These are phyloP conservation scores for Graphium sp. DNA, from an alignment of 2,329 filamentous ascomycete species.

Conservation along the genomic window DNA sequence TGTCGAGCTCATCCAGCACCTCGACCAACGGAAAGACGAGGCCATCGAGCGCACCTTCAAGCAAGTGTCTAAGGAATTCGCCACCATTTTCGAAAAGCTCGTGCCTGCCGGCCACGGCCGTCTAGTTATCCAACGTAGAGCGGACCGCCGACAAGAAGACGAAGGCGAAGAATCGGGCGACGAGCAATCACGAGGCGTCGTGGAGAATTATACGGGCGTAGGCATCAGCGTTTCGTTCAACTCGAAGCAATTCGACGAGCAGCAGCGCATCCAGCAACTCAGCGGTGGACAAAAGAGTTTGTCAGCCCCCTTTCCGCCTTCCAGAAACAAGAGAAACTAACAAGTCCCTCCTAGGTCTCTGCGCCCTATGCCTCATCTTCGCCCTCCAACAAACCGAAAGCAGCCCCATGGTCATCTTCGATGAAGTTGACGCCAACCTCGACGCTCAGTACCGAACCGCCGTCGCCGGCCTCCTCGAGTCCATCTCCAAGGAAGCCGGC, in stretches of 20 bases:
- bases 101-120: constrained; percentile 86
- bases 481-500: constrained; percentile 50
- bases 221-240: constrained; percentile 98
- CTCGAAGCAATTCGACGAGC: constrained; percentile 85
- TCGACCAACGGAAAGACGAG: constrained; percentile 93
- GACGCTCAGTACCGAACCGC: constrained; percentile 96
- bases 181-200: constrained; percentile 38
- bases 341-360: constrained; percentile 47
- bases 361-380: constrained; percentile 93
- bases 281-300: constrained; percentile 94
- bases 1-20: constrained; percentile 76
- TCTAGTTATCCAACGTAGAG: constrained; percentile 81
- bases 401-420: constrained; percentile 96
- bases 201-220: constrained; percentile 93
- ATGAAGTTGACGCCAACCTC: constrained; percentile 96
- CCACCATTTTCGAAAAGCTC: constrained; percentile 82
- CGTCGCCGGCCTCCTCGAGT: constrained; percentile 75
- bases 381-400: constrained; percentile 97
- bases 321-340: constrained; percentile 7
- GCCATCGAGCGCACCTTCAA: constrained; percentile 98
- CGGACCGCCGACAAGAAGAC: constrained; percentile 47
- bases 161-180: constrained; percentile 49
- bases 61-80: constrained; percentile 88
- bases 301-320: background rate
- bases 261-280: constrained; percentile 93